Base-by-base conservation (phyloP, 306 rosid genomes). In the Dalbergia cochinchinensis region DNA sequence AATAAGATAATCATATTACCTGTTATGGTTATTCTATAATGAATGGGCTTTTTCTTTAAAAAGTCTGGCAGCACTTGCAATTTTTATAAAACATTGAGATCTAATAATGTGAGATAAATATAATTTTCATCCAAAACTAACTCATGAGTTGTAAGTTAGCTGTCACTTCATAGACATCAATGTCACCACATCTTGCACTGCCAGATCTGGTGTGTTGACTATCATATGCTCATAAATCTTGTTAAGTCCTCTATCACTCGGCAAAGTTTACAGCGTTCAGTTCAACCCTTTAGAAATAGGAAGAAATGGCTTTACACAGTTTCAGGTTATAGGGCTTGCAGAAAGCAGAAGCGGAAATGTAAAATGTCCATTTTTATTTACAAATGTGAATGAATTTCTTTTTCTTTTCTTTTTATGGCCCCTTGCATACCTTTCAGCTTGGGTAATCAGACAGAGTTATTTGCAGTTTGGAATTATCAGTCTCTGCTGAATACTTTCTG, bases 391-490 rank as follows among this genome's bases (percentile, higher is more conserved):
- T 53, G 7, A 58, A 44, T 61, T 74, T 79, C 39, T 14, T 75
- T 22, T 64, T 42, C 35, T 57, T 15, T 62, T 37, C 55, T 51
- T 53, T 58, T 18, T 57, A 9, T 48, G 71, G 67, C 65, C 41
- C 57, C 61, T 73, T 13, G 12, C 71, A 75, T 72, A 26, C 57
- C 69, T 77, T 76, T 92, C 87, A 94, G 83, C 76, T 83, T 10
- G 87, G 83, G 84, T 87, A 83, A 77, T 92, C 94, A 54, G 86
- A 82, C 2, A 90, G 76, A 9, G 95, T 78, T 63, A 94, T 91
- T 80, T 91, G 96, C 86, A 94, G 71, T 84, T 88, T 93, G 18
- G 94, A 78, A 84, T 77, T 75, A 74, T 89, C 92, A 69, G 82
- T 82, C 50, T 87, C 96, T 0, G 89, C 35, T 18, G 87, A 85